Percentiles rank a stretch among this genome's conserved stretches.
Evolutionary conservation across 768 basidiomycete genomes (phyloP).

Genomic region (Leccinum fibrillosum): DNA sequence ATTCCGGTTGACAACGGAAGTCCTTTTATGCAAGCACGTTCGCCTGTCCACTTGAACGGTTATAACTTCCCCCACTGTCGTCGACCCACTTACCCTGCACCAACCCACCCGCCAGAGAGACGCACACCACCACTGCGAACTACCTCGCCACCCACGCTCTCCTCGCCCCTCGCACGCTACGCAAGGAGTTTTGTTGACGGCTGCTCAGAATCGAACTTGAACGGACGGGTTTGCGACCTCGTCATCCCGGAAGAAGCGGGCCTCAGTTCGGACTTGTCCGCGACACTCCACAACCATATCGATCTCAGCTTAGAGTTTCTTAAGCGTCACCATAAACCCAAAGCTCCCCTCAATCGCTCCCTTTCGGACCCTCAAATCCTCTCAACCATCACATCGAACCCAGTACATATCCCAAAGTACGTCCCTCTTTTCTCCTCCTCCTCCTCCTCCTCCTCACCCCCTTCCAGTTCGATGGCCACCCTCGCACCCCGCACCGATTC

Average conservation of each 20-base stretch:
- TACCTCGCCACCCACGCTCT: slow-evolving; percentile 8
- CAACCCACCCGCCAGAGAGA: slow-evolving; percentile 7
- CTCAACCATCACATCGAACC: slow-evolving; percentile 62
- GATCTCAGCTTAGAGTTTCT: slow-evolving; percentile 40
- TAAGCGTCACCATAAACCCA: slow-evolving; percentile 65
- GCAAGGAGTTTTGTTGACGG: slow-evolving; percentile 1
- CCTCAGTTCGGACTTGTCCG: slow-evolving; percentile 33
- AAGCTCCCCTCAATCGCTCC: slow-evolving; percentile 41
- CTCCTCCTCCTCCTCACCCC: slow-evolving; percentile 9
- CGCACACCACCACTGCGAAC: background rate
- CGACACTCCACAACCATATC: slow-evolving; percentile 29
- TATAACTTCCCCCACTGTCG: slow-evolving; percentile 16
- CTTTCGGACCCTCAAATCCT: slow-evolving; percentile 51
- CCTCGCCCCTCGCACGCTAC: slow-evolving; percentile 26
- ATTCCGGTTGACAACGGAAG: slow-evolving; percentile 9
- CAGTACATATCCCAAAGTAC: slow-evolving; percentile 52
- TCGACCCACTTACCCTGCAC: slow-evolving; percentile 14
- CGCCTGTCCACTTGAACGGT: slow-evolving; percentile 23
- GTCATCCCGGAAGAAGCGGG: slow-evolving; percentile 29
- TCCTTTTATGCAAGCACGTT: slow-evolving; percentile 35
- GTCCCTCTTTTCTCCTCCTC: slow-evolving; percentile 1
- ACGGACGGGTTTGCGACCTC: slow-evolving; percentile 26
- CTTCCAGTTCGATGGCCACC: slow-evolving; percentile 48
- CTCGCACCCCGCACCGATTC: slow-evolving; percentile 63
- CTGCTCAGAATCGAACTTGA: slow-evolving; percentile 11